Percentiles rank a stretch among this genome's conserved stretches.
Conservation (phyloP, 2,329 filamentous ascomycete genomes). For the Nemania abortiva region DNA sequence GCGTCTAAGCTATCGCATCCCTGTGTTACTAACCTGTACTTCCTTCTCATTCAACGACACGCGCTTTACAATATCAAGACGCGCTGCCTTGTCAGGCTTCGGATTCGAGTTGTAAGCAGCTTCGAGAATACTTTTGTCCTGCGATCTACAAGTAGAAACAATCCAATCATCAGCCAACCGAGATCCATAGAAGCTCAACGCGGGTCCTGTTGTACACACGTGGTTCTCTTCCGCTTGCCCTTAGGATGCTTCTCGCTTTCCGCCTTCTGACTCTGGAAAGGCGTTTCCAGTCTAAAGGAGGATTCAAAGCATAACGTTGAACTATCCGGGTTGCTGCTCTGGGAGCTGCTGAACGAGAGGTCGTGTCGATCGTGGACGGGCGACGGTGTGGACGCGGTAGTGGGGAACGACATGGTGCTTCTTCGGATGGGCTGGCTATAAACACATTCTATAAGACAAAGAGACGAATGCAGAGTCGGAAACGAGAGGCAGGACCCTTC, state of each 20-base stretch:
- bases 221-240: constrained; percentile 72
- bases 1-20: constrained; percentile 5
- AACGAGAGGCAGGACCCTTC: constrained; percentile 32
- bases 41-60: constrained; percentile 95
- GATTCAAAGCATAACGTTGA: constrained; percentile 53
- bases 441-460: constrained; percentile 44
- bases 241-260: constrained; percentile 63
- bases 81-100: constrained; percentile 91
- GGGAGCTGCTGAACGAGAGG: constrained; percentile 45
- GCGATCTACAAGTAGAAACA: constrained; percentile 67
- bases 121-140: constrained; percentile 91
- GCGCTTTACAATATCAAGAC: constrained; percentile 84
- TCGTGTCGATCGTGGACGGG: constrained; percentile 44
- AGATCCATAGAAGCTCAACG: constrained; percentile 12
- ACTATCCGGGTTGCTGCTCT: constrained; percentile 48
- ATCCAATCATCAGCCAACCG: constrained; percentile 32
- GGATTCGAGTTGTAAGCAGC: constrained; percentile 85
- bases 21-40: constrained; percentile 79
- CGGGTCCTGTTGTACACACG: constrained; percentile 59
- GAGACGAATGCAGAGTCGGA: constrained; percentile 4
- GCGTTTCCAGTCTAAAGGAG: constrained; percentile 51
- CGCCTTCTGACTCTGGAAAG: constrained; percentile 47
- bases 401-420: constrained; percentile 45
- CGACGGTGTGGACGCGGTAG: constrained; percentile 47
- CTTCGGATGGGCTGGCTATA: constrained; percentile 35